A percentile compares a stretch with the other conserved stretches of the same genome.
phyloP scores from a whole-genome alignment of 768 basidiomycete genomes.

The Daedaleopsis sinensis region DNA sequence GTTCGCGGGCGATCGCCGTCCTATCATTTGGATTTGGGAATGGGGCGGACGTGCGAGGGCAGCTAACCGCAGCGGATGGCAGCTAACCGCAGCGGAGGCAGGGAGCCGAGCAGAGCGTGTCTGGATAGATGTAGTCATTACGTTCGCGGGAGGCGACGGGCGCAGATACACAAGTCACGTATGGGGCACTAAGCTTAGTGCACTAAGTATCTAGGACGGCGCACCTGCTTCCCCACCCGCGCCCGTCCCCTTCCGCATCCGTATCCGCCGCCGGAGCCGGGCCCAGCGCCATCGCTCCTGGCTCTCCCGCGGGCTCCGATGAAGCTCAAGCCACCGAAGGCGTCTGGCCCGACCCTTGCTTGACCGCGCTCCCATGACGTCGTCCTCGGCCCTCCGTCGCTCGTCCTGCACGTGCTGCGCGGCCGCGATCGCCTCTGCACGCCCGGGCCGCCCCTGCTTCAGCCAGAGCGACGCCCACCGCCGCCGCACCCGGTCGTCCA shows the following conservation, averaged over 20 bases:
- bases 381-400: constrained; percentile 16
- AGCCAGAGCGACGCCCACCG: constrained; percentile 61
- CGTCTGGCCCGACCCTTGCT: constrained; percentile 6
- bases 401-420: constrained; percentile 6
- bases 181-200: too few species aligned
- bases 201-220: constrained; percentile 3
- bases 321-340: constrained; percentile 4
- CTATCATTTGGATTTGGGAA: too few species aligned
- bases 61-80: too few species aligned
- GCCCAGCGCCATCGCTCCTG: constrained; percentile 21
- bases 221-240: constrained; percentile 10
- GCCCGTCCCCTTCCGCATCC: not conserved
- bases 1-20: too few species aligned
- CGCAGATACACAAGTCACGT: not conserved
- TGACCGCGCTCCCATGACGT: constrained; percentile 1
- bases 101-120: not conserved
- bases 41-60: too few species aligned
- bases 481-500: constrained; percentile 61
- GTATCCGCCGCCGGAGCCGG: constrained; percentile 19
- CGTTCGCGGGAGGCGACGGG: constrained; percentile 4
- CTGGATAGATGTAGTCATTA: constrained; percentile 16
- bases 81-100: not conserved
- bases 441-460: constrained; percentile 44
- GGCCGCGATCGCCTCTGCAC: constrained; percentile 10
- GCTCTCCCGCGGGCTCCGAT: constrained; percentile 7